phyloP scores from a whole-genome alignment of 2,329 filamentous ascomycete genomes.

The Periconia sp. region DNA sequence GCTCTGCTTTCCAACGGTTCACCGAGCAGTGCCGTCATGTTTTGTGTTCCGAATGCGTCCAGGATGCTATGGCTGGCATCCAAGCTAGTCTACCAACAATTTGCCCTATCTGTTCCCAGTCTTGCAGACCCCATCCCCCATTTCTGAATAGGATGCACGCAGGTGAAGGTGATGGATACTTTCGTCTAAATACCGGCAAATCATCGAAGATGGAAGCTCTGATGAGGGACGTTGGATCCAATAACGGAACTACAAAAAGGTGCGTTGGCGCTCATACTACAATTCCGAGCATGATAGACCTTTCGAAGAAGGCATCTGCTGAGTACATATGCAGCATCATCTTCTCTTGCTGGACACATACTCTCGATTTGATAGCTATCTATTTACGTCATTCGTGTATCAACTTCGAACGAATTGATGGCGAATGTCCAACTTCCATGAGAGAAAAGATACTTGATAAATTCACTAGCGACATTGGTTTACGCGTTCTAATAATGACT shows the following conservation, averaged over 20 bases:
- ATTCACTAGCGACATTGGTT: slow-evolving; percentile 38
- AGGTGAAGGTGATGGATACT: slow-evolving; percentile 33
- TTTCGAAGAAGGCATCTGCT: not conserved
- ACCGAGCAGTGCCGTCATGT: slow-evolving; percentile 36
- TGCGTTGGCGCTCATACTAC: slow-evolving; percentile 4
- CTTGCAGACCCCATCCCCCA: slow-evolving; percentile 13
- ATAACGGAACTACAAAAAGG: slow-evolving; percentile 37
- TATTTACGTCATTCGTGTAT: slow-evolving; percentile 16
- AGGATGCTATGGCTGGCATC: slow-evolving; percentile 20
- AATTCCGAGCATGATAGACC: no score
- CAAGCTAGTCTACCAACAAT: slow-evolving; percentile 8
- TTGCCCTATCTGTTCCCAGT: slow-evolving; percentile 31
- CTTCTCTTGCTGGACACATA: slow-evolving; percentile 39
- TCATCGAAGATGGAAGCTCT: slow-evolving; percentile 45
- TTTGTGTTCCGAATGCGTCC: slow-evolving; percentile 44
- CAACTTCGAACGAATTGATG: slow-evolving; percentile 53
- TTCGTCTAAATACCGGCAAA: slow-evolving; percentile 31
- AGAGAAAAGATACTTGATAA: slow-evolving; percentile 48
- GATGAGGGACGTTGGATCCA: slow-evolving; percentile 37
- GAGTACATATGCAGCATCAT: slow-evolving; percentile 27
- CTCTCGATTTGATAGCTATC: slow-evolving; percentile 28
- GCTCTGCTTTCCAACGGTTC: slow-evolving; percentile 28
- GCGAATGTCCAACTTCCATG: slow-evolving; percentile 44
- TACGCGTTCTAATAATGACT: slow-evolving; percentile 58
- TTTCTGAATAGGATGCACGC: slow-evolving; percentile 1